Evolutionary conservation across 2,329 filamentous ascomycete genomes (phyloP), one percentile per base, ranked within the genome.

Genomic region (Hymenoscyphus occultus): DNA sequence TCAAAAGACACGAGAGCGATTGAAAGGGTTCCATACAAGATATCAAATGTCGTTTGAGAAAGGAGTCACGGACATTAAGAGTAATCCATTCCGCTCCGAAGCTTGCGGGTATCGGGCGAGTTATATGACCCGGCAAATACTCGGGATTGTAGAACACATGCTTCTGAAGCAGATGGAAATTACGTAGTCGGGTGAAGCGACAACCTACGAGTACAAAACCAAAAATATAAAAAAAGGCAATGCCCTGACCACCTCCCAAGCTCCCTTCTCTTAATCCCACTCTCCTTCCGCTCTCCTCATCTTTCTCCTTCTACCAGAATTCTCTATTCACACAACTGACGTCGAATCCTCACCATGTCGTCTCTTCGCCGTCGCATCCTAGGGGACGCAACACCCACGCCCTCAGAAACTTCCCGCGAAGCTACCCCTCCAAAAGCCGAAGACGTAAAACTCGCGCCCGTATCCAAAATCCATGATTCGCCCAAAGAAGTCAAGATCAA

Each of bases 371-470:
- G 70, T 39, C 70, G 72, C 12, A 56, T 73, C 51, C 48, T 66
- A 6, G 70, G 70, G 19, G 39, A 56, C 31, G 14, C 35, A 3
- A 65, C 56, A 10, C 39, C 68, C n/a, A 61, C 42, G 4, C 60
- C 69, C 39, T 62, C 67, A 31, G 62, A 67, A 5, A 56, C 60
- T 22, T 58, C 66, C 7, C 56, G 66, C 56, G 67, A 67, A 61
- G 63, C 59, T 28, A 65, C 68, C 42, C 72, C 73, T 61, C 69
- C 64, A 22, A 72, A 71, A 68, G 72, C 71, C 40, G 76, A 80
- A 70, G 79, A 84, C 63, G 78, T 84, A 65, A 80, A 79, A 63
- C 75, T 85, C n/a, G 78, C 84, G n/a, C 79, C 82, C 10, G 78
- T 79, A 7, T 78, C 81, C 64, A 81, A 82, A 70, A 77, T 84